Evolutionary conservation across 139 green algal species (phyloP).

Genomic region (Pleodorina starrii): DNA sequence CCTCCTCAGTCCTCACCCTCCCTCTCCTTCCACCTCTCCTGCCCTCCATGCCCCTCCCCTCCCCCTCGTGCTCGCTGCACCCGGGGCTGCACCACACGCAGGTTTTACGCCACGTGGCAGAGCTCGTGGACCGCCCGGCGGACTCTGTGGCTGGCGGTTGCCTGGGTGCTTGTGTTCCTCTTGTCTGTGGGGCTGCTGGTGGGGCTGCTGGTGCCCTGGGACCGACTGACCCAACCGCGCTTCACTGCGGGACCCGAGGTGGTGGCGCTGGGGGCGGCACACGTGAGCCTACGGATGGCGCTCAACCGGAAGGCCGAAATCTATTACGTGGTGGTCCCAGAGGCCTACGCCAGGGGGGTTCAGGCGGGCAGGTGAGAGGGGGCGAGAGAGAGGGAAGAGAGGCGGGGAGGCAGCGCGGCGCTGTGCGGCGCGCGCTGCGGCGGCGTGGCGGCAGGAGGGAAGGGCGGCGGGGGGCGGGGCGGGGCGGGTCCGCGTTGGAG

Average conservation of each 20-base stretch:
- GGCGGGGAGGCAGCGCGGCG: too few species aligned
- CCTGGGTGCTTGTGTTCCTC: slow-evolving; percentile 44
- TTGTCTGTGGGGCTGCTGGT: slow-evolving; percentile 50
- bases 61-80: too few species aligned
- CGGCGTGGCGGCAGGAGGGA: too few species aligned
- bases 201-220: slow-evolving; percentile 54
- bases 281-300: not conserved
- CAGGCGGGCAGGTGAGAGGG: not conserved
- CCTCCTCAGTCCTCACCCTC: too few species aligned
- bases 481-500: too few species aligned
- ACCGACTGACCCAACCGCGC: not conserved
- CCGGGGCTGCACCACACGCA: too few species aligned
- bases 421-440: too few species aligned
- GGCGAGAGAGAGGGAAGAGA: not conserved
- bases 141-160: slow-evolving; percentile 46
- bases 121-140: slow-evolving; percentile 35
- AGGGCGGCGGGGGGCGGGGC: too few species aligned
- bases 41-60: too few species aligned
- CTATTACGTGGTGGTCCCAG: slow-evolving; percentile 25
- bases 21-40: too few species aligned
- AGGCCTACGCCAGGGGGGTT: not conserved
- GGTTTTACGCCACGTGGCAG: slow-evolving; percentile 48
- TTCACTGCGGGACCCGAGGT: not conserved
- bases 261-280: not conserved
- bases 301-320: not conserved